These are phyloP conservation scores for Somion occarium DNA, from an alignment of 1,284 basidiomycete genomes.

Conservation along the genomic window DNA sequence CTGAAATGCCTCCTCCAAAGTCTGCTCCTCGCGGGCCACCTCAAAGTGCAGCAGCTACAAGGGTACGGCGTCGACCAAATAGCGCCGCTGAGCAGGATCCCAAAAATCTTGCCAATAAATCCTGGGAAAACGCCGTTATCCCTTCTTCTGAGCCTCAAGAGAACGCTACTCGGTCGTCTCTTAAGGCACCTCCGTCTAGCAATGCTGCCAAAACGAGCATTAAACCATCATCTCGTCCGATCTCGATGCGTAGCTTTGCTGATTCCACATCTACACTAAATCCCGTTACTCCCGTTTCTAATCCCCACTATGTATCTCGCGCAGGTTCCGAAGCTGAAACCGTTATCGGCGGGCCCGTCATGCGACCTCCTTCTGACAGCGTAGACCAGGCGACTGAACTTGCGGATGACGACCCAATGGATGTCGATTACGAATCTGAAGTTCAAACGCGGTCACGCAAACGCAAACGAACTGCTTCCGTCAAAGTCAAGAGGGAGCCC, in stretches of 20 bases:
- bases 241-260: not conserved
- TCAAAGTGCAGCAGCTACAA: not conserved
- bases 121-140: constrained; percentile 33
- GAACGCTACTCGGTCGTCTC: not conserved
- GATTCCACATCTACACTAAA: not conserved
- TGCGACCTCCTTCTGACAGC: not conserved
- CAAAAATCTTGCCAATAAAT: no score
- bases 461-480: constrained; percentile 40
- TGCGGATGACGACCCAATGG: constrained; percentile 39
- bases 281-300: not conserved
- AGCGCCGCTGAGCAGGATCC: not conserved
- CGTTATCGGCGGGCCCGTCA: not conserved
- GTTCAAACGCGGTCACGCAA: constrained; percentile 31
- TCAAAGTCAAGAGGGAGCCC: constrained; percentile 12
- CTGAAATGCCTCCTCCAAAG: constrained; percentile 1
- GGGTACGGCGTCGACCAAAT: not conserved
- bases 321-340: not conserved
- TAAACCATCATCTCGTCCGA: not conserved
- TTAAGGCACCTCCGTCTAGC: not conserved
- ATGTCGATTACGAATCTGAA: constrained; percentile 17
- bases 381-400: constrained; percentile 37
- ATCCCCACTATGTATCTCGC: not conserved
- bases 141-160: constrained; percentile 39
- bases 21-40: not conserved
- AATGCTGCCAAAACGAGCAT: not conserved